A percentile compares a stretch with the other conserved stretches of the same genome.
Conservation (phyloP, 176 grass and related monocot species). For the Tillandsia fasciculata region DNA sequence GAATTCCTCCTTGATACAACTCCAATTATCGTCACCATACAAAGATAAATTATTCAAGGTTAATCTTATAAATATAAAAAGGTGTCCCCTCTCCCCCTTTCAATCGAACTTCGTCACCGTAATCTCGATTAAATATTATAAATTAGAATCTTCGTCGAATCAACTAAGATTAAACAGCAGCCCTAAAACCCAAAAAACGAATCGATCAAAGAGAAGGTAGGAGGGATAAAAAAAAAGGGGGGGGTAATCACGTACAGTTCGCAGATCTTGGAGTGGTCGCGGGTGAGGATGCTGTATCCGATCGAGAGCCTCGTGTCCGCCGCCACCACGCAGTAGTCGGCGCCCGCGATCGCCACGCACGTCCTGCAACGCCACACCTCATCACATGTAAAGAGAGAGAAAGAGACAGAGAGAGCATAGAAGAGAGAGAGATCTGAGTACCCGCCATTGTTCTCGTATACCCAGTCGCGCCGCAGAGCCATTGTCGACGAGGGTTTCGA, state of each 20-base stretch:
- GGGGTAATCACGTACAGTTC: conserved; percentile 40
- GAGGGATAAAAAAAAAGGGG: neutral
- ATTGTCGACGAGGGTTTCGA: conserved; percentile 32
- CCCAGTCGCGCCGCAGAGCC: conserved; percentile 89
- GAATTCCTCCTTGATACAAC: no score
- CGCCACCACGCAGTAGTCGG: conserved; percentile 80
- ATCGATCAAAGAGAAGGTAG: neutral
- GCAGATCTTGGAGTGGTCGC: conserved; percentile 98
- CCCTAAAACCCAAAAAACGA: neutral
- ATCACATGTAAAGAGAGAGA: conserved; percentile 14
- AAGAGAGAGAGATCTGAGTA: conserved; percentile 15
- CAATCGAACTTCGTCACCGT: no score
- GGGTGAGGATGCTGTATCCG: conserved; percentile 89
- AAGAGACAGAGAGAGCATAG: neutral
- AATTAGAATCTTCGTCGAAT: no score
- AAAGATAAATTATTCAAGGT: no score
- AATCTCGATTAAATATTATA: no score
- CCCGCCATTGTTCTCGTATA: conserved; percentile 99
- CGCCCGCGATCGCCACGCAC: conserved; percentile 79
- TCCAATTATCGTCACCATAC: no score
- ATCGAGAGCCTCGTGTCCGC: conserved; percentile 89
- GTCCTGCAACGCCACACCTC: conserved; percentile 44
- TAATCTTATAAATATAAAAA: no score
- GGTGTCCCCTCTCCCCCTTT: no score
- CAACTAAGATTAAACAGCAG: neutral